Percentiles rank a stretch among this genome's conserved stretches.
Conservation (phyloP, 495 filamentous ascomycete genomes). For the Amphirosellinia nigrospora region DNA sequence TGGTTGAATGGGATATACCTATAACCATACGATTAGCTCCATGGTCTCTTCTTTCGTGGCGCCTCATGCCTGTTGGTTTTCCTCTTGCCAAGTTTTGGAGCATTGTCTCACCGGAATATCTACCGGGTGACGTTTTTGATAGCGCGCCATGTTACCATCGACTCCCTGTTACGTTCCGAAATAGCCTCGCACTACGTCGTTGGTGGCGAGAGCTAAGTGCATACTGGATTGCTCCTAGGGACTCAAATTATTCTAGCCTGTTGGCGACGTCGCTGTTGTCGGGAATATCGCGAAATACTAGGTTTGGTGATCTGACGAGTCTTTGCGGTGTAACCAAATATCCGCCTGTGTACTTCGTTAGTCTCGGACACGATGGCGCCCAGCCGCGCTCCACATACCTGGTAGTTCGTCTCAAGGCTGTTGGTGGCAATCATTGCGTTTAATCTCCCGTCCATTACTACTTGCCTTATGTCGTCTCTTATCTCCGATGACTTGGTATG, state of each 20-base stretch:
- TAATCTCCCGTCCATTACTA: background rate
- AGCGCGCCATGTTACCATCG: background rate
- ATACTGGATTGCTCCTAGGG: background rate
- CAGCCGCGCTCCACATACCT: conserved; percentile 7
- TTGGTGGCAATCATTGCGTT: conserved; percentile 19
- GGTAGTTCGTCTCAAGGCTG: background rate
- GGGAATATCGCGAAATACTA: background rate
- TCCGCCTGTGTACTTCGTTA: background rate
- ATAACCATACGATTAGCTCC: background rate
- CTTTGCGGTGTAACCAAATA: background rate
- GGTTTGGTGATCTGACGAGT: background rate
- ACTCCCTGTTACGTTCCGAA: background rate
- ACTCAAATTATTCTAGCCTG: background rate
- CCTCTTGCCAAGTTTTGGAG: background rate
- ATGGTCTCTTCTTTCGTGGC: background rate
- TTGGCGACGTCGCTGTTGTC: background rate
- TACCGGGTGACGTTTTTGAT: background rate
- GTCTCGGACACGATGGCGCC: background rate
- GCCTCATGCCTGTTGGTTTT: background rate
- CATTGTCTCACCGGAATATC: background rate
- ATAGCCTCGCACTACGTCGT: conserved; percentile 2
- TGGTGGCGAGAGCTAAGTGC: background rate
- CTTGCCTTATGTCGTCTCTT: conserved; percentile 3
- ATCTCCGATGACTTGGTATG: background rate
- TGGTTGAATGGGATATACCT: background rate